Conservation (phyloP, 305 asterid species). For the Ajuga reptans region DNA sequence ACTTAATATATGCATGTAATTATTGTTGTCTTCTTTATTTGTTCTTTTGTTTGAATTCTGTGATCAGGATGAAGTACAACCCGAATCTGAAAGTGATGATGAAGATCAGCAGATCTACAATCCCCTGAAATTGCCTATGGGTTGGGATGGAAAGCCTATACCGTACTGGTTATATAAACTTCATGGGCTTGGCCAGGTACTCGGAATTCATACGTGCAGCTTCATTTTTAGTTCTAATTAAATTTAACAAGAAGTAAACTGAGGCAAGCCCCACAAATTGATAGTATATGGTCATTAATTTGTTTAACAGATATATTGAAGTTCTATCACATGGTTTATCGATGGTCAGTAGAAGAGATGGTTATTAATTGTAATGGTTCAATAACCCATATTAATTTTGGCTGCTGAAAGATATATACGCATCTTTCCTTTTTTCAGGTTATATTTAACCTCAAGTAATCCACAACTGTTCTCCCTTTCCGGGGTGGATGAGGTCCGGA, state of each 20-base stretch:
- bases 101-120: constrained; percentile 95
- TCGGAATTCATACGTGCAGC: constrained; percentile 5
- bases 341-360: neutral
- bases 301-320: neutral
- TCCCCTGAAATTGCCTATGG: constrained; percentile 96
- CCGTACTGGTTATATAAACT: constrained; percentile 99
- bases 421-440: too few relatives aligned
- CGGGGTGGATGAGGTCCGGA: too few relatives aligned
- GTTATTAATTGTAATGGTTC: neutral
- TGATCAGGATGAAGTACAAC: constrained; percentile 76
- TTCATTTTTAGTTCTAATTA: constrained; percentile 1
- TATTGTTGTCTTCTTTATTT: neutral
- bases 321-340: neutral
- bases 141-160: constrained; percentile 98
- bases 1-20: neutral
- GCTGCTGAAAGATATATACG: neutral
- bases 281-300: neutral
- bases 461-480: too few relatives aligned
- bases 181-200: constrained; percentile 99
- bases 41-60: constrained; percentile 17
- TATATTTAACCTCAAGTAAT: too few relatives aligned
- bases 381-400: neutral
- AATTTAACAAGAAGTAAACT: neutral
- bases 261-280: neutral
- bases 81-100: constrained; percentile 92